phyloP scores from a whole-genome alignment of 441 rosid genomes.

The Adansonia gregorii region DNA sequence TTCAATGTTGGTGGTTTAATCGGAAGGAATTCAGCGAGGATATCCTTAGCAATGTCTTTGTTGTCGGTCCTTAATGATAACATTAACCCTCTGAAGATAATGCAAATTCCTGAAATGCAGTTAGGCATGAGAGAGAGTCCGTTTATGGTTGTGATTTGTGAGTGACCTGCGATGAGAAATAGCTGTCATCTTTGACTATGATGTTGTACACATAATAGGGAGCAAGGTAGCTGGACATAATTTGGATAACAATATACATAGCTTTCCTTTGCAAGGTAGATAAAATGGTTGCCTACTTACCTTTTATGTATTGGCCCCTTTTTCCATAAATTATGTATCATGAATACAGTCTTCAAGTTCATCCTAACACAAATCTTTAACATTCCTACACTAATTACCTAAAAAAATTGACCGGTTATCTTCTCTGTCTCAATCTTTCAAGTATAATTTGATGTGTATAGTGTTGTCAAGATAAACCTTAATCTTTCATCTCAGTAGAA shows the following conservation, averaged over 20 bases:
- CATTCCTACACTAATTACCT: not conserved
- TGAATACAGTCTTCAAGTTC: not conserved
- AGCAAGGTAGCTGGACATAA: not conserved
- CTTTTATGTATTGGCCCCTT: not conserved
- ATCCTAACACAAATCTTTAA: not conserved
- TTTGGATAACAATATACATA: not conserved
- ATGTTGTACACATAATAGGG: not conserved
- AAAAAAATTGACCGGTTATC: not conserved
- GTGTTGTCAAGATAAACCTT: not conserved
- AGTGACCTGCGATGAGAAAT: not conserved
- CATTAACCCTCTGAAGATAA: not conserved
- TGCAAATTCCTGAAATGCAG: conserved; percentile 4
- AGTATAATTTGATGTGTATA: conserved; percentile 1
- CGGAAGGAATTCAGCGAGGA: not conserved
- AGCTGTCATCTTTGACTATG: not conserved
- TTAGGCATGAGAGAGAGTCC: not conserved
- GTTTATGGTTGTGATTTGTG: not conserved
- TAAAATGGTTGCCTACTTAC: not conserved
- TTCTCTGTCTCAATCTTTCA: not conserved
- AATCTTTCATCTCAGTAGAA: conserved; percentile 7
- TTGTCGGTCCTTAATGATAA: not conserved
- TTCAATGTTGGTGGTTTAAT: conserved; percentile 5
- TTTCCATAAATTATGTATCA: not conserved
- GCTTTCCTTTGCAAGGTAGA: not conserved
- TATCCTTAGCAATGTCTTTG: not conserved